Percentiles rank a stretch among this genome's conserved stretches.
These are phyloP conservation scores for Salix koriyanagi DNA, from an alignment of 345 rosid genomes.

Conservation along the genomic window DNA sequence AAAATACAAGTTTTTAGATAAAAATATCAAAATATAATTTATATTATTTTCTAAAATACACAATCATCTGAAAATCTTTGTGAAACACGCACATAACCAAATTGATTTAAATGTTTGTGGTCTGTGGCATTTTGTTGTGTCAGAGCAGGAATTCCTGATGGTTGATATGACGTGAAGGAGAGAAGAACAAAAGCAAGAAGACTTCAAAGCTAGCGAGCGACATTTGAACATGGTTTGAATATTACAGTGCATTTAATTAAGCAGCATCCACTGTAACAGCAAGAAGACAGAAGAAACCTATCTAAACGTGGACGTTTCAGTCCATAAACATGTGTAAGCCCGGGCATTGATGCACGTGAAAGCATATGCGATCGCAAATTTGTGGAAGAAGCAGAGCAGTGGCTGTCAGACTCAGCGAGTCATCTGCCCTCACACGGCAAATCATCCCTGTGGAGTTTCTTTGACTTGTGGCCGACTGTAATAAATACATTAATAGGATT, in stretches of 20 bases:
- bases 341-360: neutral
- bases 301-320: no score
- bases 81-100: no score
- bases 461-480: conserved; percentile 17
- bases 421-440: neutral
- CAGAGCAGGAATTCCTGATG: neutral
- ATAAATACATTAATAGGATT: no score
- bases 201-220: neutral
- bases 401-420: neutral
- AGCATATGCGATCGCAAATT: neutral
- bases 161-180: neutral
- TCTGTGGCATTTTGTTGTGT: neutral
- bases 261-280: neutral
- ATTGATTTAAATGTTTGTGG: neutral
- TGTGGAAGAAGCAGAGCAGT: neutral
- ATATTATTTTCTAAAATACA: no score
- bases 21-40: no score
- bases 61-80: no score
- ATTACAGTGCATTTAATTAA: neutral
- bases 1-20: no score
- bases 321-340: neutral
- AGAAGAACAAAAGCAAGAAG: neutral
- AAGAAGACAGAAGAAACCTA: neutral
- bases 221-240: neutral
- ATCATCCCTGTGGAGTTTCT: neutral